phyloP scores from a whole-genome alignment of 2,329 filamentous ascomycete species.

The Helotiales sp. region DNA sequence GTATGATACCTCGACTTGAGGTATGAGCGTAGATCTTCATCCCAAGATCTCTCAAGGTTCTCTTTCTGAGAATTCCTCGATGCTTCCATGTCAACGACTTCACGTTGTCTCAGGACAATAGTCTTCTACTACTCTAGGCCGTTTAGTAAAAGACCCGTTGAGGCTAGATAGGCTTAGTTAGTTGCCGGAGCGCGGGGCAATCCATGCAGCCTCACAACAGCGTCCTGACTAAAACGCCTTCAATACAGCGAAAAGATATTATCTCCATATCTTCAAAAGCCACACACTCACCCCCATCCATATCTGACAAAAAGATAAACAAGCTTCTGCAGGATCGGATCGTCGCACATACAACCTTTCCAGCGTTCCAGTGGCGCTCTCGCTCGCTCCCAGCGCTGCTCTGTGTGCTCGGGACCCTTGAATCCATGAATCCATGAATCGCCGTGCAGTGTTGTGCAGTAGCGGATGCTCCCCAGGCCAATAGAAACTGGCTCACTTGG shows the following conservation, averaged over 20 bases:
- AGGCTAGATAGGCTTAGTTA: no score
- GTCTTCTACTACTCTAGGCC: no score
- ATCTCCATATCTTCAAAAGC: not conserved
- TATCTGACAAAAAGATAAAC: not conserved
- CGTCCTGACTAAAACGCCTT: no score
- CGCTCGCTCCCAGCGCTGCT: not conserved
- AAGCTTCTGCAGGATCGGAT: not conserved
- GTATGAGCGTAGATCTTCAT: not conserved
- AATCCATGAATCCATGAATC: not conserved
- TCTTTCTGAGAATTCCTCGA: no score
- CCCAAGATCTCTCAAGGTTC: not conserved
- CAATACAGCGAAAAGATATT: no score
- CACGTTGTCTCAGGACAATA: no score
- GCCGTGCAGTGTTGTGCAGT: no score
- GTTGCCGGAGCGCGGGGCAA: no score
- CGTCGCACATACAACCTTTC: not conserved
- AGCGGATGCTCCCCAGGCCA: not conserved
- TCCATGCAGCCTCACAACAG: no score
- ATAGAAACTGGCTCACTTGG: constrained; percentile 14
- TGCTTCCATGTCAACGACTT: no score
- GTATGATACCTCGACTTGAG: not conserved
- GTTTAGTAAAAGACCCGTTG: no score
- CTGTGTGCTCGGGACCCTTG: not conserved
- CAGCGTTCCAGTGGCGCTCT: not conserved
- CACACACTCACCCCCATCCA: not conserved